Base-by-base conservation (phyloP, 257 asterid species). In the Linaria vulgaris region DNA sequence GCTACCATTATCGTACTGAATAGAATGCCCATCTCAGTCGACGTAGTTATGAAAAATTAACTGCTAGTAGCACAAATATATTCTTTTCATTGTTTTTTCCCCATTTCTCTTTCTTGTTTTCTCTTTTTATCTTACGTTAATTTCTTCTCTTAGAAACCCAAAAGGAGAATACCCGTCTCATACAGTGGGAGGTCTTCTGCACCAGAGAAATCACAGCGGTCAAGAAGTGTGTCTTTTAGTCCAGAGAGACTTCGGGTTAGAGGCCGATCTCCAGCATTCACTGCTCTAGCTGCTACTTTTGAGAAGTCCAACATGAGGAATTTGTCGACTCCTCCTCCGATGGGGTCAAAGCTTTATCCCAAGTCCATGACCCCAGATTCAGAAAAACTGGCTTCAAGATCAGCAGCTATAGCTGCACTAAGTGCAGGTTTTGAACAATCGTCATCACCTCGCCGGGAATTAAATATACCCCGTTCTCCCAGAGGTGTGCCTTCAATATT, bases 241-340 rank as follows among this genome's bases (percentile, higher is more conserved):
- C 82, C 91, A 0, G 99, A 90, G 11, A 74, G 91, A 75, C 85
- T 70, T 72, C 97, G 97, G 69, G 94, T 85, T 46, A 86, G 99
- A 73, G 99, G 99, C 73, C 78, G 90, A 56, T 94, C 99, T 43
- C 99, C 99, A 13, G 99, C 99, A 20, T 94, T 94, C 86, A 90
- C 84, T 54, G 96, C 96, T 55, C 70, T 94, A 45, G 96, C 99
- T 12, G 96, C 97, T 47, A 77, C 69, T 37, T 94, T 94, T 31
- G 97, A 94, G 80, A 85, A 63, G 67, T 76, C 90, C 54, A 90
- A 69, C 66, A 72, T 88, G 21, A 84, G 99, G 56, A 94, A 94
- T 69, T 69, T 94, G 68, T 94, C 99, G 10, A 94, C 97, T 20
- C 99, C 99, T 61, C 99, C 99, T 21, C 97, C 99, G 21, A 56